These are phyloP conservation scores for Picea abies DNA, from an alignment of 83 land plant species.

Conservation along the genomic window DNA sequence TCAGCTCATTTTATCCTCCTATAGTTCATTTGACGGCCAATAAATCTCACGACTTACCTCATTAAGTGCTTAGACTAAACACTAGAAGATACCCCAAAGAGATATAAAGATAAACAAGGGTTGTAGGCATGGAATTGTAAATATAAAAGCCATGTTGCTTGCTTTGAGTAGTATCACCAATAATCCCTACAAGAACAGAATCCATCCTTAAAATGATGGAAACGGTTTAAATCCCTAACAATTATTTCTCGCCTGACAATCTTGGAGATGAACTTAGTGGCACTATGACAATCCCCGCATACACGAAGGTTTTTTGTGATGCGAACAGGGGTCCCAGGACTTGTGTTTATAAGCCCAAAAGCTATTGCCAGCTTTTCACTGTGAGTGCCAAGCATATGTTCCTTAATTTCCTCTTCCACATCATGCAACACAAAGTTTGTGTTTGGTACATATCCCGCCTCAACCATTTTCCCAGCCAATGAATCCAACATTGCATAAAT, in stretches of 20 bases:
- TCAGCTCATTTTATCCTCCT: no score
- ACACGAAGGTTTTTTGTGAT: conserved; percentile 4
- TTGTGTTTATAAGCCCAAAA: conserved; percentile 1
- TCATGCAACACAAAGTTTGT: conserved; percentile 5
- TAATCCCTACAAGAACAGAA: conserved; percentile 6
- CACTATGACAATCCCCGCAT: conserved; percentile 1
- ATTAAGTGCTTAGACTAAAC: no score
- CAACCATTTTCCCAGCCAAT: neutral
- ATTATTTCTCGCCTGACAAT: conserved; percentile 4
- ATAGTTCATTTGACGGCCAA: no score
- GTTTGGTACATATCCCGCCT: conserved; percentile 1
- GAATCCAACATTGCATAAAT: conserved; percentile 2
- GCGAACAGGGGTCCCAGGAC: neutral
- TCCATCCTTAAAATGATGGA: conserved; percentile 15
- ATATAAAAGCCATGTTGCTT: neutral
- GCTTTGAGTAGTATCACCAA: neutral
- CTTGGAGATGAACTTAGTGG: conserved; percentile 1
- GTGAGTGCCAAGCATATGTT: neutral
- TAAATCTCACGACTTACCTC: no score
- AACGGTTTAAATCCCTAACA: conserved; percentile 2
- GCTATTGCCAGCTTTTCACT: conserved; percentile 8
- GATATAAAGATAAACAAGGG: no score
- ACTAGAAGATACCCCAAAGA: no score
- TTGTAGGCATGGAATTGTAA: no score
- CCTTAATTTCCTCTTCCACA: conserved; percentile 10